Base-by-base conservation (phyloP, 768 basidiomycete species). In the Trametes villosa region DNA sequence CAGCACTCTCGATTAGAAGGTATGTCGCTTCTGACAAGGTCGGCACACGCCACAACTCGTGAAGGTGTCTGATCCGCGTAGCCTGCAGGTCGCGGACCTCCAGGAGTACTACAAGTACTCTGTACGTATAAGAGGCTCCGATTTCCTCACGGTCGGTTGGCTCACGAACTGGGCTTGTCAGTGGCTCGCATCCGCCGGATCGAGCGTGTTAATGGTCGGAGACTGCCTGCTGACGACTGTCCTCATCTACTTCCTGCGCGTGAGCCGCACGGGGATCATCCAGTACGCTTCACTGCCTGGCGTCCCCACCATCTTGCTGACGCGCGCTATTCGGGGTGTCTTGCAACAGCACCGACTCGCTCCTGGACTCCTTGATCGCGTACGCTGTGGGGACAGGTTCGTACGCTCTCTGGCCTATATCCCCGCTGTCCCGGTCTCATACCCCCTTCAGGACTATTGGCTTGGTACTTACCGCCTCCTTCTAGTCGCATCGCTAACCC, bases 371-470 rank as follows among this genome's bases (percentile, higher is more conserved):
- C 2, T 26, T 59, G 24, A 59, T 59, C 9, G 11, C 47, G 9
- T 59, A 59, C 34, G 44, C 58, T 15, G 36, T 53, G 22, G 53
- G 58, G 34, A 59, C 51, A 13, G 58, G 58, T 59, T 41, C 13
- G 15, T 34, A 22, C 9, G 2, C 15, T 9, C 51, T 6, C 11
- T 3, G 24, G 12, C 17, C 11, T 9, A 12, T 22, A 5, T 8
- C 4, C 33, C 2, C 5, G n/a, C 15, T 22, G 20, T 9, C 4
- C 6, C 1, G 20, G 24, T 31, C 50, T 31, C 3, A 44, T 50
- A 20, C 17, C 3, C 24, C 18, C 22, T 1, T 18, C 11, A 59
- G 57, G 57, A 15, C 40, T 59, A 20, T 6, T 59, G 18, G 52
- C 36, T 13, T 59, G 57, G 57, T 59, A 27, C n/a, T 13, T 33